Base-by-base conservation (phyloP, 352 stramenopile species). In the Phytophthora nicotianae region DNA sequence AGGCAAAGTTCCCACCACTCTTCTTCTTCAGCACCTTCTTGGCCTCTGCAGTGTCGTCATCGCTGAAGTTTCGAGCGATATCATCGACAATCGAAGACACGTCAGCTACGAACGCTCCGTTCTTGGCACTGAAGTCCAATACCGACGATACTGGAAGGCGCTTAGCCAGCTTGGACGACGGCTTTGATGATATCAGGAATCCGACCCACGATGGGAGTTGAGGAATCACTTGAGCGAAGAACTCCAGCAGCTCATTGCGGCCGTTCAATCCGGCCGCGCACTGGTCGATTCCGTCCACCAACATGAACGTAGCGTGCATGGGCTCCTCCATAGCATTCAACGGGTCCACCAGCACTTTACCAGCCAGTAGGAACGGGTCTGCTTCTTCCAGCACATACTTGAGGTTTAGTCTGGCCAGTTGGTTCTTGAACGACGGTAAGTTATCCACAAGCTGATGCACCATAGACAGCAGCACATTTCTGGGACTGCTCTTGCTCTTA, bases 231-330 rank as follows among this genome's bases (percentile, higher is more conserved):
- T 81, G 72, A 0, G 79, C 64, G 7, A 95, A 65, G 35, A 95
- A 89, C 17, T 88, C 79, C 1, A 90, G 50, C 52, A 95, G 58
- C 41, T 93, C 81, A 62, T 91, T 92, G 47, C 65, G 72, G 37
- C 74, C 72, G 60, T 67, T 53, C 29, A 45, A 38, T 21, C 62
- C 58, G 1, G 58, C 47, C 19, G 62, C 51, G 58, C 85, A 91
- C 66, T 95, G 83, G 60, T 95, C 87, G 13, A 95, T 57, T 7
- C 75, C 87, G 24, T 95, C 87, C 21, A 95, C 29, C 7, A 95
- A 35, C 4, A 95, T 71, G 13, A 93, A 84, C 37, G 89, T 77
- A 21, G 72, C 52, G 0, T 80, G 77, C 29, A 86, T 27, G 1
- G 85, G 83, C 54, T 90, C 83, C 41, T 90, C 81, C 8, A 93